Evolutionary conservation across 2,329 filamentous ascomycete species (phyloP).

Genomic region (Pseudocercospora musae): DNA sequence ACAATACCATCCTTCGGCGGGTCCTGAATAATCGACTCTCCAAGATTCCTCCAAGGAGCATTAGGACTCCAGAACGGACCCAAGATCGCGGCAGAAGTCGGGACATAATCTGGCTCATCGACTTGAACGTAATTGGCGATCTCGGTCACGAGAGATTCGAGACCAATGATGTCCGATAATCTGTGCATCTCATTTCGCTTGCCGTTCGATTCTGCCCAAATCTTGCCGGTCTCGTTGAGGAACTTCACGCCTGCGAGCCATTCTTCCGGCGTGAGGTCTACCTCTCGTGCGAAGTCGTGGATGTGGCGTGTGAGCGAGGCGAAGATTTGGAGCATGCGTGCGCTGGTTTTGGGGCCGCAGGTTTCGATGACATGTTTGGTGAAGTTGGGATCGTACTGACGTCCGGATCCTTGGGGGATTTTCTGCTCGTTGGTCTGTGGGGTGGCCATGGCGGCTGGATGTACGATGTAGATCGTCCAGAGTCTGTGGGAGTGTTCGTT

Average conservation of each 20-base stretch:
- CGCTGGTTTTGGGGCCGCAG: conserved; percentile 66
- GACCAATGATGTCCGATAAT: conserved; percentile 68
- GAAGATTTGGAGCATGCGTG: conserved; percentile 63
- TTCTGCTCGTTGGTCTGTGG: background rate
- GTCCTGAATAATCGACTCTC: conserved; percentile 64
- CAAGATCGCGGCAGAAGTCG: conserved; percentile 73
- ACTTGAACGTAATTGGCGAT: conserved; percentile 61
- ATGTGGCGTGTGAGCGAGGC: conserved; percentile 65
- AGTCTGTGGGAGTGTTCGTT: background rate
- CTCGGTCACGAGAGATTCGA: conserved; percentile 68
- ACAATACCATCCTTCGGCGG: conserved; percentile 56
- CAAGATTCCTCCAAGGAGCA: conserved; percentile 67
- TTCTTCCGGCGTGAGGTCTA: conserved; percentile 72
- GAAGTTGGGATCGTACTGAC: conserved; percentile 70
- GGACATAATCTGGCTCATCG: conserved; percentile 58
- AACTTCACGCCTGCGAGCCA: conserved; percentile 74
- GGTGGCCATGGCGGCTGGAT: background rate
- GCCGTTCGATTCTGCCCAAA: conserved; percentile 2
- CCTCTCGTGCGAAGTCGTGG: conserved; percentile 74
- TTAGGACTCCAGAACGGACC: conserved; percentile 73
- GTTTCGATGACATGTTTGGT: conserved; percentile 69
- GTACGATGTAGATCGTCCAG: background rate
- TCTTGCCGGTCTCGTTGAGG: conserved; percentile 53
- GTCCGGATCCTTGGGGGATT: conserved; percentile 11
- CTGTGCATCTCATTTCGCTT: conserved; percentile 70